These are phyloP conservation scores for Thalassiosira sp. DNA, from an alignment of 352 stramenopile species.

Conservation along the genomic window DNA sequence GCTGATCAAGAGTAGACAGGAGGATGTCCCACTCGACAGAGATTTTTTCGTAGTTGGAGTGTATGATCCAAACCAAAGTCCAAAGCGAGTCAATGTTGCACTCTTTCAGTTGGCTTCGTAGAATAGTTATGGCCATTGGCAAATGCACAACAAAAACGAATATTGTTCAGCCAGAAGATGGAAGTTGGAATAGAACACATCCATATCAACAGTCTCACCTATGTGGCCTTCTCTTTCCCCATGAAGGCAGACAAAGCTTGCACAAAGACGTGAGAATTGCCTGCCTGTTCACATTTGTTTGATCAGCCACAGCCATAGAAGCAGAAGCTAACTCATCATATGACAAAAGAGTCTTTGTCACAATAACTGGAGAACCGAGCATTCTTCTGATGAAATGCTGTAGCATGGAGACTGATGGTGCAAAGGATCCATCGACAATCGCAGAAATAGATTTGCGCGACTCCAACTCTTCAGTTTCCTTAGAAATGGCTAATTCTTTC, in stretches of 20 bases:
- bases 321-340: conserved; percentile 70
- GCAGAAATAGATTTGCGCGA: conserved; percentile 18
- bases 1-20: conserved; percentile 78
- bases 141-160: background rate
- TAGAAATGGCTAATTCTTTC: conserved; percentile 31
- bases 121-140: background rate
- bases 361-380: conserved; percentile 65
- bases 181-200: background rate
- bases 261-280: conserved; percentile 79
- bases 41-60: conserved; percentile 71
- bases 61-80: conserved; percentile 74
- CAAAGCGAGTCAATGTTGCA: conserved; percentile 70
- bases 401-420: conserved; percentile 72
- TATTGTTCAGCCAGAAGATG: conserved; percentile 4
- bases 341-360: conserved; percentile 59
- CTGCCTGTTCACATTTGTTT: conserved; percentile 57
- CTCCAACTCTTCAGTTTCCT: conserved; percentile 13
- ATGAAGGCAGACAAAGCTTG: conserved; percentile 82
- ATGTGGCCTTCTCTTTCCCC: conserved; percentile 66
- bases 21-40: conserved; percentile 80
- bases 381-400: conserved; percentile 83
- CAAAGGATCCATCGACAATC: conserved; percentile 68
- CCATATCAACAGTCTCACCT: conserved; percentile 33
- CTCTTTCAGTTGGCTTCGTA: conserved; percentile 62
- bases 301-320: conserved; percentile 53